A percentile compares a stretch with the other conserved stretches of the same genome.
Conservation (phyloP, 768 basidiomycete species). For the Psilocybe tampanensis region DNA sequence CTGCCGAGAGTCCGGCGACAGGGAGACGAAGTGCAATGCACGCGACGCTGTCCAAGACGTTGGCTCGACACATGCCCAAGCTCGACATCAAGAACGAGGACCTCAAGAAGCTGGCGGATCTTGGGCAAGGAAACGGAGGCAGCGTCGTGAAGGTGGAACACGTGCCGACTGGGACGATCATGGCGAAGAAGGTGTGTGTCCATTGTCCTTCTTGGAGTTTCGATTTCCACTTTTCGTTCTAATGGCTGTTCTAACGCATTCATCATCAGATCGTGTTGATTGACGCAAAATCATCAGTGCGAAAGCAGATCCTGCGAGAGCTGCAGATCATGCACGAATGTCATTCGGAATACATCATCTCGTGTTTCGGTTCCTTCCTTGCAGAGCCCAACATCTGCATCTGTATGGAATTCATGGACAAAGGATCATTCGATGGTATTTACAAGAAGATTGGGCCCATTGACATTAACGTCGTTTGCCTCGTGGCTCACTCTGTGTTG, state of each 20-base stretch:
- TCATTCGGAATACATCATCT: constrained; percentile 89
- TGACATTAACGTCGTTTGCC: constrained; percentile 89
- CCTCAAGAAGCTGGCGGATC: constrained; percentile 84
- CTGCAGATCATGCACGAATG: constrained; percentile 99
- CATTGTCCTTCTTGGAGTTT: background rate
- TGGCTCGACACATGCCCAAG: constrained; percentile 55
- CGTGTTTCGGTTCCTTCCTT: constrained; percentile 95
- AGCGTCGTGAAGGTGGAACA: constrained; percentile 97
- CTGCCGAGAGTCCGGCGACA: constrained; percentile 53
- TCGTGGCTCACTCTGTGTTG: constrained; percentile 90
- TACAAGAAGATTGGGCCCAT: constrained; percentile 95
- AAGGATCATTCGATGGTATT: constrained; percentile 90
- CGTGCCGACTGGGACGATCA: constrained; percentile 84
- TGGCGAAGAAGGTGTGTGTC: constrained; percentile 92
- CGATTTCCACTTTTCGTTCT: too few relatives aligned
- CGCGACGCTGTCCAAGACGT: constrained; percentile 73
- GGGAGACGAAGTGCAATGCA: constrained; percentile 57
- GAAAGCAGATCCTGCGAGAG: constrained; percentile 97
- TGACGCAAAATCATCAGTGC: constrained; percentile 91
- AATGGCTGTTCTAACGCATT: constrained; percentile 4
- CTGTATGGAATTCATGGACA: constrained; percentile 98
- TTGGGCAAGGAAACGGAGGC: constrained; percentile 96
- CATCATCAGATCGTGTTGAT: constrained; percentile 81
- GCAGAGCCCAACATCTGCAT: constrained; percentile 98
- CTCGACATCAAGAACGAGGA: constrained; percentile 84